These are phyloP conservation scores for Trichosanthes truncata DNA, from an alignment of 306 rosid species.

Conservation along the genomic window DNA sequence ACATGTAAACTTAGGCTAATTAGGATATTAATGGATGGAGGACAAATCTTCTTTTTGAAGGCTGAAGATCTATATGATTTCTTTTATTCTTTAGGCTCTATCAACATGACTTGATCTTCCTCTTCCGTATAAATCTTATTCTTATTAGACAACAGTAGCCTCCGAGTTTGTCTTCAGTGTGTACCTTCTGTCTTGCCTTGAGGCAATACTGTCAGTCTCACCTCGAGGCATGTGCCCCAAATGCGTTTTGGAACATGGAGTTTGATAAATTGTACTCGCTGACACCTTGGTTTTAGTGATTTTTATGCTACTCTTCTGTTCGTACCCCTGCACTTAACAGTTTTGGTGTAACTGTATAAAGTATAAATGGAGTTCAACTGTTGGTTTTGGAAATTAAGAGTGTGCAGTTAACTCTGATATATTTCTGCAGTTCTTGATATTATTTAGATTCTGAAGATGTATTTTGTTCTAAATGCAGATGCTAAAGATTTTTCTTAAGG, in stretches of 20 bases:
- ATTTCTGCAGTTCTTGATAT: neutral
- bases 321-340: neutral
- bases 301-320: neutral
- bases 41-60: neutral
- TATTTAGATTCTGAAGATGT: neutral
- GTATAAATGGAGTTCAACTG: neutral
- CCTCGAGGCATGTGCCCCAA: neutral
- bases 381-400: neutral
- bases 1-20: neutral
- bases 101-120: neutral
- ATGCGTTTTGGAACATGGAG: neutral
- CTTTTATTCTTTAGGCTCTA: neutral
- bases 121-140: neutral
- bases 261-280: neutral
- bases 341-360: neutral
- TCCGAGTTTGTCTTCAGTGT: neutral
- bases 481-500: neutral
- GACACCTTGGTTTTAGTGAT: neutral
- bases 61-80: neutral
- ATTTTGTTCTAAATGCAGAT: neutral
- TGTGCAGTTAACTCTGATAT: neutral
- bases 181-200: neutral
- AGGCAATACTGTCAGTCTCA: neutral
- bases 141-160: neutral
- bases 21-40: neutral